Conservation (phyloP, 306 rosid genomes). For the Medicago arabica region DNA sequence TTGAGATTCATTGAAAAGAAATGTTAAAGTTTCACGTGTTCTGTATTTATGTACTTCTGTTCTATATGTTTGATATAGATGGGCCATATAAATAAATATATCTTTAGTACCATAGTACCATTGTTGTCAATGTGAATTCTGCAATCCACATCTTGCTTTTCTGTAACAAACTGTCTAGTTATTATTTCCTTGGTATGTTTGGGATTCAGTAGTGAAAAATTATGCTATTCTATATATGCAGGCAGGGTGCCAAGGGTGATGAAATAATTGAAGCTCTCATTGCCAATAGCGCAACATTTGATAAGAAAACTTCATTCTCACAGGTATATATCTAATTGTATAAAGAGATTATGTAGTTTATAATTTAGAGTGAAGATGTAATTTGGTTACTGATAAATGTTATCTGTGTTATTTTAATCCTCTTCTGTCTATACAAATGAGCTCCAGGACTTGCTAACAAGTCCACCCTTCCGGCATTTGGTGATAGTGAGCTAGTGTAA, state of each 20-base stretch:
- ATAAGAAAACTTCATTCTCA: constrained; percentile 85
- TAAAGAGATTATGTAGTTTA: constrained; percentile 12
- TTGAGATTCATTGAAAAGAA: not conserved
- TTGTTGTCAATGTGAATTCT: constrained; percentile 15
- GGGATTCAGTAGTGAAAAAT: not conserved
- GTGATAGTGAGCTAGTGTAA: constrained; percentile 1
- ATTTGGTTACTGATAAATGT: constrained; percentile 1
- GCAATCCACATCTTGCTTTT: constrained; percentile 16
- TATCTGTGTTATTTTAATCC: constrained; percentile 7
- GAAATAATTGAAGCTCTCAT: constrained; percentile 92
- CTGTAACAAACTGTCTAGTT: not conserved
- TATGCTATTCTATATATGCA: constrained; percentile 44
- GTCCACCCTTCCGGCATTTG: not conserved
- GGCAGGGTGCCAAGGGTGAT: constrained; percentile 90
- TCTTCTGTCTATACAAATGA: not conserved
- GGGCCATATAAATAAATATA: not conserved
- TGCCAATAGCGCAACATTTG: constrained; percentile 91
- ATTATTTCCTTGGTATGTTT: not conserved
- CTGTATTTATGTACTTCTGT: constrained; percentile 9
- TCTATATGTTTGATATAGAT: constrained; percentile 6
- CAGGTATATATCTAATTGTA: constrained; percentile 62
- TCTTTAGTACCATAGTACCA: not conserved
- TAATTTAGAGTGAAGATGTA: constrained; percentile 32
- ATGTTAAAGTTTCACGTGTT: not conserved
- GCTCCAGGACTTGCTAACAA: not conserved